Evolutionary conservation across 2,329 filamentous ascomycete genomes (phyloP).

Genomic region (Clarireedia monteithiana): DNA sequence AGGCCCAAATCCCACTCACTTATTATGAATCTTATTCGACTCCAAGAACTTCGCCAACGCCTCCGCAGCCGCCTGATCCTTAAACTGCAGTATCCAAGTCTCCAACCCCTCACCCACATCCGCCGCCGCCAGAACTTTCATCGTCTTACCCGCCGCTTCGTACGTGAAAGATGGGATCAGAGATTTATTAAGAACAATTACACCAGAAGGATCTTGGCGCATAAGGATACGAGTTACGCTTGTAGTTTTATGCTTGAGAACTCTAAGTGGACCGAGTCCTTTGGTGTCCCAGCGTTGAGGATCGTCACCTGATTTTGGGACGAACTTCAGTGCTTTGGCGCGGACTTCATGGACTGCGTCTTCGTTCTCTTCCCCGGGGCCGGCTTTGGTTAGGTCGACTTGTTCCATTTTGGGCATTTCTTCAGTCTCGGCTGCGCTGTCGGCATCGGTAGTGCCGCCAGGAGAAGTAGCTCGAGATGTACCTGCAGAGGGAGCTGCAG

Average conservation of each 20-base stretch:
- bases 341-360: constrained; percentile 61
- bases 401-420: constrained; percentile 52
- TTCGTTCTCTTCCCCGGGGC: constrained; percentile 66
- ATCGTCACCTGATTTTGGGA: constrained; percentile 39
- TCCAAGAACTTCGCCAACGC: constrained; percentile 33
- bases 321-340: constrained; percentile 60
- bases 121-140: constrained; percentile 50
- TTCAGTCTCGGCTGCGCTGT: constrained; percentile 28
- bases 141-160: constrained; percentile 50
- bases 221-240: constrained; percentile 60
- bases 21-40: constrained; percentile 5
- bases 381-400: constrained; percentile 59
- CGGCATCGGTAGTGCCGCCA: constrained; percentile 26
- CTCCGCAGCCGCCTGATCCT: constrained; percentile 44
- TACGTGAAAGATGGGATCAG: constrained; percentile 57
- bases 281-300: constrained; percentile 58
- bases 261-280: constrained; percentile 62
- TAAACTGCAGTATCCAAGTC: constrained; percentile 66
- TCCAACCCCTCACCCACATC: constrained; percentile 53
- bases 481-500: constrained; percentile 21
- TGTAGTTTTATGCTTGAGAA: constrained; percentile 67
- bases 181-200: constrained; percentile 63
- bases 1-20: not conserved
- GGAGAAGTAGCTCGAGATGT: constrained; percentile 29
- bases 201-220: constrained; percentile 67